A percentile compares a stretch with the other conserved stretches of the same genome.
These are phyloP conservation scores for Picea mariana DNA, from an alignment of 83 land plant genomes.

Conservation along the genomic window DNA sequence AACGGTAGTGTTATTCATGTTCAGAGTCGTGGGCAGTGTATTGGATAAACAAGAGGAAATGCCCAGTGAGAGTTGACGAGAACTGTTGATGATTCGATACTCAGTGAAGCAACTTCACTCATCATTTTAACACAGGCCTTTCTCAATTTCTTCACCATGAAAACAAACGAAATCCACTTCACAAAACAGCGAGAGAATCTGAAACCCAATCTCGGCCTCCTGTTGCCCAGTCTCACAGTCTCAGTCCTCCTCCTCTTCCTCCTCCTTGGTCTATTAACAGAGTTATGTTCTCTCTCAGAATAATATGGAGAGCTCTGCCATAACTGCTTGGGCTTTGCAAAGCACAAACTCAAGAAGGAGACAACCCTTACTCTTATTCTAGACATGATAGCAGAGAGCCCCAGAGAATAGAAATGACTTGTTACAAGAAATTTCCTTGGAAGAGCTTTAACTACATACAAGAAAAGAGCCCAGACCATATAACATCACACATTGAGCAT, in stretches of 20 bases:
- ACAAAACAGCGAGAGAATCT: background rate
- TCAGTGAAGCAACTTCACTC: background rate
- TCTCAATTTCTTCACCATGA: background rate
- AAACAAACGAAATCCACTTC: constrained; percentile 6
- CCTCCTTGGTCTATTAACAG: too few relatives aligned
- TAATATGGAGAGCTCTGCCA: background rate
- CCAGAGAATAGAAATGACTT: background rate
- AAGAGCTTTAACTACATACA: too few relatives aligned
- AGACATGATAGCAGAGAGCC: background rate
- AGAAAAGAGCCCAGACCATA: too few relatives aligned
- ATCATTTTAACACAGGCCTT: background rate
- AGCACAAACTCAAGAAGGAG: constrained; percentile 2
- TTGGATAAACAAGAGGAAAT: background rate
- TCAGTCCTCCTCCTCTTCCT: background rate
- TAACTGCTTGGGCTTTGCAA: constrained; percentile 3
- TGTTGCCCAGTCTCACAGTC: constrained; percentile 8
- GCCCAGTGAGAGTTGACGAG: constrained; percentile 7
- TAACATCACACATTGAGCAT: too few relatives aligned
- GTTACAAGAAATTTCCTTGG: too few relatives aligned
- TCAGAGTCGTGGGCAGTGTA: background rate
- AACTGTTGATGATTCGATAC: constrained; percentile 1
- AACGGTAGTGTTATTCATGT: too few relatives aligned
- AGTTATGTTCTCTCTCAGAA: background rate
- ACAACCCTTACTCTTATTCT: background rate
- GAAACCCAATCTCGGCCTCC: background rate